Evolutionary conservation across 805 yeast genomes (phyloP).

Genomic region (Tetrapisispora pingtungensis): DNA sequence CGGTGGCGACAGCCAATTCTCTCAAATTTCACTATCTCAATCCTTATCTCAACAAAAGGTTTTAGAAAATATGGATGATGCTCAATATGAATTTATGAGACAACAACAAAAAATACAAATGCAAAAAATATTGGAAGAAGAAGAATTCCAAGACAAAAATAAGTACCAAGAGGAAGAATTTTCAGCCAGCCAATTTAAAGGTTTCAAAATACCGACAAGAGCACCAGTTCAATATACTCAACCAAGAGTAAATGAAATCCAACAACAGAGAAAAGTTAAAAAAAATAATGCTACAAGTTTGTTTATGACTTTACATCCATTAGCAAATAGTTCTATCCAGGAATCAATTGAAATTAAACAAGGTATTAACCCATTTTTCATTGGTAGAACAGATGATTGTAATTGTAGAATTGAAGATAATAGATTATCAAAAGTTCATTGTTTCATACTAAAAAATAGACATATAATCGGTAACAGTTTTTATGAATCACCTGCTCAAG

Average conservation of each 20-base stretch:
- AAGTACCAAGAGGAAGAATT: neutral
- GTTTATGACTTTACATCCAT: conserved; percentile 50
- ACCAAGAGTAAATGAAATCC: conserved; percentile 13
- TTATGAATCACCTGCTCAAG: conserved; percentile 63
- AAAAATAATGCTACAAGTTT: conserved; percentile 22
- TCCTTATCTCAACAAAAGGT: conserved; percentile 58
- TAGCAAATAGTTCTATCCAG: conserved; percentile 36
- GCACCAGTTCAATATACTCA: conserved; percentile 25
- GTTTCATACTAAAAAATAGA: conserved; percentile 53
- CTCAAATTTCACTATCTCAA: conserved; percentile 53
- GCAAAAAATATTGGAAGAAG: conserved; percentile 10
- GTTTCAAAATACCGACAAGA: conserved; percentile 22
- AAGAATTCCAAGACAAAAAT: conserved; percentile 7
- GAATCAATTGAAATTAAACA: conserved; percentile 52
- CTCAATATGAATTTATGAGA: conserved; percentile 23
- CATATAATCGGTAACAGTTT: conserved; percentile 50
- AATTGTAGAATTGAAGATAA: conserved; percentile 58
- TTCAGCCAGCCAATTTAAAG: conserved; percentile 8
- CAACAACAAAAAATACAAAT: conserved; percentile 14
- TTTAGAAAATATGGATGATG: conserved; percentile 30
- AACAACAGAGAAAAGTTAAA: conserved; percentile 15
- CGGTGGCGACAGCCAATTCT: conserved; percentile 4
- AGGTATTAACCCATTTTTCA: conserved; percentile 52
- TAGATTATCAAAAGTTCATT: conserved; percentile 77
- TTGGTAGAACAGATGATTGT: conserved; percentile 64